Evolutionary conservation across 331 rosid genomes (phyloP).

Genomic region (Acacia concinna): DNA sequence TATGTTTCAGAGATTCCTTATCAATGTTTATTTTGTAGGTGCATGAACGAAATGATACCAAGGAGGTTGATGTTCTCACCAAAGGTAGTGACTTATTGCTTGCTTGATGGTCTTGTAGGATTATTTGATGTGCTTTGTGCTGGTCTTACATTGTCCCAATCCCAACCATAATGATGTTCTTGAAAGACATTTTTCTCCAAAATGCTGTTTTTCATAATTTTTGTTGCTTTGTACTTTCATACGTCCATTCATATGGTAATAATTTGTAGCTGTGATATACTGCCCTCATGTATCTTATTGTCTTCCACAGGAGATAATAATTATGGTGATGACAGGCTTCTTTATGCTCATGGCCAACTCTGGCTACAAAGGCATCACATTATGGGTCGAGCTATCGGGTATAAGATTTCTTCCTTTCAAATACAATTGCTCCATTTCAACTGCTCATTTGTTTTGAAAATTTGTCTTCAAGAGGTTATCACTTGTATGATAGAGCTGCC

Average conservation of each 20-base stretch:
- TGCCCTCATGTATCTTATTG: conserved; percentile 1
- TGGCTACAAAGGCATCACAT: conserved; percentile 89
- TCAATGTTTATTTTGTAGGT: conserved; percentile 58
- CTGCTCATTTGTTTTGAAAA: neutral
- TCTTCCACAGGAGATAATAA: conserved; percentile 78
- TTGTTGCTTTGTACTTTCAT: neutral
- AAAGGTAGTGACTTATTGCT: conserved; percentile 57
- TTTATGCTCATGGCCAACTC: conserved; percentile 81
- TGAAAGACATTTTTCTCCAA: neutral
- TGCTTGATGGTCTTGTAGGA: neutral
- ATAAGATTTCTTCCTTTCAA: conserved; percentile 24
- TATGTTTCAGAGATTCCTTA: neutral
- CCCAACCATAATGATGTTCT: neutral
- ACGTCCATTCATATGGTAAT: conserved; percentile 24
- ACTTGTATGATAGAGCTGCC: neutral
- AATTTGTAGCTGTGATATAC: conserved; percentile 4
- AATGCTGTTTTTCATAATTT: neutral
- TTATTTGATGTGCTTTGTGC: neutral
- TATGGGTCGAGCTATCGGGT: conserved; percentile 95
- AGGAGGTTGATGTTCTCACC: conserved; percentile 89
- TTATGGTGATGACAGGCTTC: conserved; percentile 71
- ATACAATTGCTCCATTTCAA: conserved; percentile 7
- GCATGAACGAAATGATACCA: conserved; percentile 81
- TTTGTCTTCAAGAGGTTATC: conserved; percentile 40
- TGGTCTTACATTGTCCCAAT: conserved; percentile 10